Conservation (phyloP, 768 basidiomycete species). For the Boletus subcaerulescens region DNA sequence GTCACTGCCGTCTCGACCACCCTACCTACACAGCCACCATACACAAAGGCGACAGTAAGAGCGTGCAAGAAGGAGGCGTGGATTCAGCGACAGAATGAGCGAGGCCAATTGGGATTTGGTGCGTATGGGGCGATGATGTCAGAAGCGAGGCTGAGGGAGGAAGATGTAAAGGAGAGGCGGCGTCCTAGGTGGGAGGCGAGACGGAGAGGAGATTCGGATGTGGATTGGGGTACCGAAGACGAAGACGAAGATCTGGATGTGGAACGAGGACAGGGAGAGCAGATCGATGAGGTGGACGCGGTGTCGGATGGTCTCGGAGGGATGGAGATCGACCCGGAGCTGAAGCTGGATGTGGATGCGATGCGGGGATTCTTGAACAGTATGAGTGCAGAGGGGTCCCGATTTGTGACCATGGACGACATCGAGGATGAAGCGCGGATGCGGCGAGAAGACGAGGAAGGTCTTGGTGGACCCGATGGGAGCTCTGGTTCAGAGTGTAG, state of each 20-base stretch:
- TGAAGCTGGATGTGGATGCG: constrained; percentile 43
- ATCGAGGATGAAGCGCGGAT: constrained; percentile 53
- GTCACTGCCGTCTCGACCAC: not conserved
- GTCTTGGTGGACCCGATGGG: constrained; percentile 19
- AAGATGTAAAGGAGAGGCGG: constrained; percentile 25
- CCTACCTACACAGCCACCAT: constrained; percentile 18
- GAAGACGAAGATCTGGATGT: constrained; percentile 30
- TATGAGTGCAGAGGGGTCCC: constrained; percentile 46
- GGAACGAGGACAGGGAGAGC: constrained; percentile 10
- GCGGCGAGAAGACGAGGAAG: constrained; percentile 46
- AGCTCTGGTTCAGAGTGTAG: constrained; percentile 27
- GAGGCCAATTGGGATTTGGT: constrained; percentile 35
- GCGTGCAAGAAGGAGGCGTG: constrained; percentile 20
- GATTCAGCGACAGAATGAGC: constrained; percentile 11
- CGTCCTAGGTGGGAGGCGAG: constrained; percentile 47
- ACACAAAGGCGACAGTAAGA: constrained; percentile 24
- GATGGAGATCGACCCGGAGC: constrained; percentile 66
- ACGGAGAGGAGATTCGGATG: constrained; percentile 61
- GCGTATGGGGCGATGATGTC: constrained; percentile 53
- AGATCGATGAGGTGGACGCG: constrained; percentile 28
- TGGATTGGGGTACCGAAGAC: constrained; percentile 59
- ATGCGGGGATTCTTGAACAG: constrained; percentile 55
- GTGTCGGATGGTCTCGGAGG: constrained; percentile 37
- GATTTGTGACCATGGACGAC: constrained; percentile 64
- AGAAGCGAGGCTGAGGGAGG: constrained; percentile 47